Base-by-base conservation (phyloP, 495 filamentous ascomycete genomes). In the Lasiosphaeria hispida region DNA sequence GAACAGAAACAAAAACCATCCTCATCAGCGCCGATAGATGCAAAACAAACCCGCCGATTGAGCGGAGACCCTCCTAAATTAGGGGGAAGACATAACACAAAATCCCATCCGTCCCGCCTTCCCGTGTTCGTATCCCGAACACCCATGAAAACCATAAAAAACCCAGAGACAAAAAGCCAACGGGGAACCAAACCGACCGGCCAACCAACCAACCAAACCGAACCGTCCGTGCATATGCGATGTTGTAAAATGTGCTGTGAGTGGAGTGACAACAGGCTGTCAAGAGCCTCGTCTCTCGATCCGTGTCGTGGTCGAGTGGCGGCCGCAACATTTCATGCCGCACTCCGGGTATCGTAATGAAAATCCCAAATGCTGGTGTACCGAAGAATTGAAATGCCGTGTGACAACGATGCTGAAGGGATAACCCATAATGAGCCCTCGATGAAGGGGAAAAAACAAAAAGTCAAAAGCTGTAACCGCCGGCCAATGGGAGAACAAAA, bases 261-360 rank as follows among this genome's bases (percentile, higher is more conserved):
- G 68, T 71, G 62, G 68, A 67, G 67, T 64, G 63, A 69, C 57
- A 66, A 64, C 50, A 52, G 39, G 14, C 57, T 58, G 62, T 11
- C 19, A 38, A 49, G 53, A 53, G 33, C 14, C 23, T 15, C 50
- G 18, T n/a, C 36, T 34, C 14, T 53, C 37, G 36, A 23, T 40
- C 36, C 23, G 23, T 30, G 23, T 30, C 23, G 23, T 5, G 23
- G 23, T 14, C 48, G 48, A 30, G 14, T 11, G 41, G 11, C 36
- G 14, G 38, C 17, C 14, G 11, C 17, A 18, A 42, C 35, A 18
- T 41, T 35, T 55, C 35, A 41, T 60, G 63, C 53, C 55, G 59
- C 53, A 64, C 72, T 72, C 72, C 70, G 72, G 70, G 72, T 74
- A 74, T 74, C 72, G 19, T 47, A 53, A 39, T 4, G 33, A 51